These are phyloP conservation scores for Trypanosoma mega DNA, from an alignment of 208 protist genomes.

Conservation along the genomic window DNA sequence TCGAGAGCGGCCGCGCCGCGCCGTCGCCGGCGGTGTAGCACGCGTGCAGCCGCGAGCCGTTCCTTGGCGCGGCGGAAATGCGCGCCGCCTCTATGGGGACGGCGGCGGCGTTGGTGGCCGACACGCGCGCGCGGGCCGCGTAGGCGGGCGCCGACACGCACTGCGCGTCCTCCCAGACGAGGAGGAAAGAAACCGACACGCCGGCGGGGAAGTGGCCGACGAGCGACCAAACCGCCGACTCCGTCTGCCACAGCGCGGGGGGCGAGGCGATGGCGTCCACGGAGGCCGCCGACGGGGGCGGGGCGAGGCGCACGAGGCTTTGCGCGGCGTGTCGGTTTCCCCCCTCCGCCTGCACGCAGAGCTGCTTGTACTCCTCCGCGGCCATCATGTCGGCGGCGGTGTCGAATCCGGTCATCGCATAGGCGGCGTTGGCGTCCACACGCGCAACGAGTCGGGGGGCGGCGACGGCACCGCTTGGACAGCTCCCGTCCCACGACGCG, in stretches of 20 bases:
- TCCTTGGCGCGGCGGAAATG: slow-evolving; percentile 32
- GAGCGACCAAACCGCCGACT: slow-evolving; percentile 45
- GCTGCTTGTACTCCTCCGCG: background rate
- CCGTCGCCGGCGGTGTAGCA: background rate
- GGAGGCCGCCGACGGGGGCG: background rate
- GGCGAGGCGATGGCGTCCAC: slow-evolving; percentile 8
- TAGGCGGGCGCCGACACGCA: slow-evolving; percentile 39
- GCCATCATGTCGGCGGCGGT: slow-evolving; percentile 34
- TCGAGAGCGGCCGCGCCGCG: slow-evolving; percentile 32
- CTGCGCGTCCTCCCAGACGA: slow-evolving; percentile 59
- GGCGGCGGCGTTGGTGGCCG: slow-evolving; percentile 38
- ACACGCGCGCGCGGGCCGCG: slow-evolving; percentile 27
- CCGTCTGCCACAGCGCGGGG: slow-evolving; percentile 48
- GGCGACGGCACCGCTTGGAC: slow-evolving; percentile 5
- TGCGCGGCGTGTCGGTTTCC: slow-evolving; percentile 13
- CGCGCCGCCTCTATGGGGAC: slow-evolving; percentile 41
- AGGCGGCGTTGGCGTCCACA: slow-evolving; percentile 12
- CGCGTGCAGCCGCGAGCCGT: slow-evolving; percentile 25
- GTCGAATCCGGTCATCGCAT: slow-evolving; percentile 36
- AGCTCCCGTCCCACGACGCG: slow-evolving; percentile 39
- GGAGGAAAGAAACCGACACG: slow-evolving; percentile 31
- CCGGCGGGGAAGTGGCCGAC: slow-evolving; percentile 42
- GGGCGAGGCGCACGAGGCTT: background rate
- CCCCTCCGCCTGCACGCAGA: slow-evolving; percentile 18
- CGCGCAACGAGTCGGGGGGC: background rate